Conservation (phyloP, 768 basidiomycete genomes). For the Podaxis sp. region DNA sequence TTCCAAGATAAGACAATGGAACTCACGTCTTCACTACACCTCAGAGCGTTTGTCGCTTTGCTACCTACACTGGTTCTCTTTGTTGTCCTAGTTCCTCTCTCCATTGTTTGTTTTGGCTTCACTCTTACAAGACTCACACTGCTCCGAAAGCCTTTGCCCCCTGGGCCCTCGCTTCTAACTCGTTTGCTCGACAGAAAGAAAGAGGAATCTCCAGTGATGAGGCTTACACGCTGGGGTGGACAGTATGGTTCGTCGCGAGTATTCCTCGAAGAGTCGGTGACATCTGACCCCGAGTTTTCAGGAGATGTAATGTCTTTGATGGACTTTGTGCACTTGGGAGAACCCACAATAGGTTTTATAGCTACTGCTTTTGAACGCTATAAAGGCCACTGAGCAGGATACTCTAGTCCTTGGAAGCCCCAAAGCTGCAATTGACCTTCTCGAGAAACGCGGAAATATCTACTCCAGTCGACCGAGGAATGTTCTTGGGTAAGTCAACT, state of each 20-base stretch:
- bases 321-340: slow-evolving; percentile 10
- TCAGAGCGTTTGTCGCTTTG: not conserved
- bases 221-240: slow-evolving; percentile 1
- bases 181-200: not conserved
- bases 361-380: not conserved
- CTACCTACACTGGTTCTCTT: not conserved
- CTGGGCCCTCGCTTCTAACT: slow-evolving; percentile 6
- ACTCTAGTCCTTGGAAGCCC: slow-evolving; percentile 24
- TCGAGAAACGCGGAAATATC: slow-evolving; percentile 31
- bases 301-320: slow-evolving; percentile 4
- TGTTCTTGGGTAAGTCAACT: slow-evolving; percentile 29
- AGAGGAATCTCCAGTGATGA: not conserved
- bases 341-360: slow-evolving; percentile 3
- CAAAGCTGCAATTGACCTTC: slow-evolving; percentile 29
- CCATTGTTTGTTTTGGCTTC: not conserved
- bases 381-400: not conserved
- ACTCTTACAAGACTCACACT: not conserved
- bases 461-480: slow-evolving; percentile 33
- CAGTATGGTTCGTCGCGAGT: not conserved
- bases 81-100: not conserved
- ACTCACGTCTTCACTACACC: not conserved
- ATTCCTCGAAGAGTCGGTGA: not conserved
- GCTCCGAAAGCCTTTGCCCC: not conserved
- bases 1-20: not conserved
- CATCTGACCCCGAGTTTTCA: not conserved